Percentiles rank a stretch among this genome's conserved stretches.
Conservation (phyloP, 139 green algal species). For the Chlamydomonas sp. region DNA sequence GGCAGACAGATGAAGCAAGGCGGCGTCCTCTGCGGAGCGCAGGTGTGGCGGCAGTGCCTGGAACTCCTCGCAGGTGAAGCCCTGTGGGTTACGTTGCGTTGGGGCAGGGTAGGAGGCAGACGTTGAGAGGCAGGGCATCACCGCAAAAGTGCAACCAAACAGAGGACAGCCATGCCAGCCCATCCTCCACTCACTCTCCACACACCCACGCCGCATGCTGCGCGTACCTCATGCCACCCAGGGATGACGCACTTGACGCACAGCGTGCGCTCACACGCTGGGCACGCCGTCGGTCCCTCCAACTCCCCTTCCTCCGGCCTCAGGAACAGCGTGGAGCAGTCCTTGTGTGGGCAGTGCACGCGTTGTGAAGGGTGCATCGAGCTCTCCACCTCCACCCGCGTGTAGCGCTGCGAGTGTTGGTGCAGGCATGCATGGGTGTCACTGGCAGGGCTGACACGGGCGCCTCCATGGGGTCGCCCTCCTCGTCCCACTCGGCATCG, state of each 20-base stretch:
- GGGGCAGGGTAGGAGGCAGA: background rate
- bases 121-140: too few relatives aligned
- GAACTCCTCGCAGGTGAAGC: slow-evolving; percentile 41
- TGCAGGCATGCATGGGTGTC: too few relatives aligned
- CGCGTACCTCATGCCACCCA: slow-evolving; percentile 23
- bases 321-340: slow-evolving; percentile 12
- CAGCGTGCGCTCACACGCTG: slow-evolving; percentile 13
- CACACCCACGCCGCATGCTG: too few relatives aligned
- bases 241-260: slow-evolving; percentile 17
- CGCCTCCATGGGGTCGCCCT: too few relatives aligned
- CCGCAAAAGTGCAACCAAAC: too few relatives aligned
- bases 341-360: slow-evolving; percentile 11
- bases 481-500: too few relatives aligned
- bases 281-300: slow-evolving; percentile 13
- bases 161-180: too few relatives aligned
- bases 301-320: slow-evolving; percentile 13
- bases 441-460: too few relatives aligned
- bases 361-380: too few relatives aligned
- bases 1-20: slow-evolving; percentile 28
- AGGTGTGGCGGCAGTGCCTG: slow-evolving; percentile 35
- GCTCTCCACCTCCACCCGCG: too few relatives aligned
- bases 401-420: too few relatives aligned
- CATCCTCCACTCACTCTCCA: background rate
- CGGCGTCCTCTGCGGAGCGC: slow-evolving; percentile 36
- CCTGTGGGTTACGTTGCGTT: slow-evolving; percentile 2